Base-by-base conservation (phyloP, 73 alveolate genomes). In the Paraurostyla sp. region DNA sequence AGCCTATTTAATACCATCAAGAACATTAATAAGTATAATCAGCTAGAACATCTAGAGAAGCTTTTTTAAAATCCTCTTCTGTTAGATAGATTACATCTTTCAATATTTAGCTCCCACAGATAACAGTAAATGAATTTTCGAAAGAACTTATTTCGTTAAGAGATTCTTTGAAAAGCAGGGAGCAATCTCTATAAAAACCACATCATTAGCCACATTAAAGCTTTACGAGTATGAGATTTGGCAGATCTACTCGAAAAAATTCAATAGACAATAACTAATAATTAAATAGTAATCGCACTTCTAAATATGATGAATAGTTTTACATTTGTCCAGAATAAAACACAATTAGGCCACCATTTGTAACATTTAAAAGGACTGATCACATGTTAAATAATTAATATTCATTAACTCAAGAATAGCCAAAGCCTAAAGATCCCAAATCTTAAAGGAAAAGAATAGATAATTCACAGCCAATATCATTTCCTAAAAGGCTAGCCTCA, bases 61-160 rank as follows among this genome's bases (percentile, higher is more conserved):
- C n/a, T n/a, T n/a, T n/a, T n/a, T n/a, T n/a, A n/a, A n/a, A n/a
- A n/a, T n/a, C n/a, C n/a, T n/a, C n/a, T n/a, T n/a, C n/a, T n/a
- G n/a, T n/a, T n/a, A n/a, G n/a, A n/a, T n/a, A n/a, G n/a, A n/a
- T n/a, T n/a, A n/a, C n/a, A n/a, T n/a, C n/a, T 6, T 60, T 60
- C 25, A 20, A 60, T 38, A 69, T 69, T 69, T 35, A 69, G 40
- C 41, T 69, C 11, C 84, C 84, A 2, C 25, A 69, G 25, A 69
- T 69, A 15, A 43, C 65, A 33, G 63, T 41, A 42, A 43, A 69
- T 42, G 58, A 69, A 6, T 69, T 35, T 43, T 7, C 27, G 11
- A 41, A 42, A 38, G 58, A 69, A 69, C 40, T 69, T 35, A 38
- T 43, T 38, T 15, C 58, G 20, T 11, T 69, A 33, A 69, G 84